phyloP scores from a whole-genome alignment of 2,329 filamentous ascomycete species.

The Aspergillus luchuensis region DNA sequence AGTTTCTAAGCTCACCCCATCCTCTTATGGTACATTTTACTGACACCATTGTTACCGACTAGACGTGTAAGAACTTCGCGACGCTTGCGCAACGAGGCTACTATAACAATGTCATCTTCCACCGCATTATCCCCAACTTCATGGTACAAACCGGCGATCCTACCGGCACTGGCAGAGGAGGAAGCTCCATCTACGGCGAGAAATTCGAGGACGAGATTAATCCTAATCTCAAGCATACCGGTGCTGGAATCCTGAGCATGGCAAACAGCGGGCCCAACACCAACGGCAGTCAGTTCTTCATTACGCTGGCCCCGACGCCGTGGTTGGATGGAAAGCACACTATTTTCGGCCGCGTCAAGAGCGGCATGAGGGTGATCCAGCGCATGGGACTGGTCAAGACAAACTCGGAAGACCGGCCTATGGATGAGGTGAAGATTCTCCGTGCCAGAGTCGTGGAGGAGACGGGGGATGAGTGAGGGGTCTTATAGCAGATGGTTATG shows the following conservation, averaged over 20 bases:
- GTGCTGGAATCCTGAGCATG: constrained; percentile 93
- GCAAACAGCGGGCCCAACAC: constrained; percentile 91
- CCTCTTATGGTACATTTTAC: constrained; percentile 2
- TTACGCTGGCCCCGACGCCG: constrained; percentile 89
- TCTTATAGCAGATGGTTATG: not conserved
- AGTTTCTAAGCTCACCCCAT: not conserved
- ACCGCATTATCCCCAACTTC: constrained; percentile 93
- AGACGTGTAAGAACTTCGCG: constrained; percentile 84
- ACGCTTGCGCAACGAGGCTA: constrained; percentile 80
- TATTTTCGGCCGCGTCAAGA: constrained; percentile 89
- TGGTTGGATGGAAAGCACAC: constrained; percentile 75
- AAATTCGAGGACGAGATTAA: constrained; percentile 93
- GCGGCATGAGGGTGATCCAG: constrained; percentile 79
- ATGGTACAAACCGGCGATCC: constrained; percentile 97
- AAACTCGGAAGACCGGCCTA: constrained; percentile 74
- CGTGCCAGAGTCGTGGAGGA: constrained; percentile 70
- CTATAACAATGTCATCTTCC: constrained; percentile 84
- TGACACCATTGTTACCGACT: constrained; percentile 21
- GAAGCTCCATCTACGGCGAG: constrained; percentile 84
- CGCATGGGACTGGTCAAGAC: constrained; percentile 88
- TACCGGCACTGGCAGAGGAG: constrained; percentile 88
- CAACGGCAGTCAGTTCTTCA: constrained; percentile 94
- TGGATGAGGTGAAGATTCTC: constrained; percentile 79
- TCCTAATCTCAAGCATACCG: constrained; percentile 79
- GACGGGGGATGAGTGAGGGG: constrained; percentile 48